Conservation (phyloP, 2,329 filamentous ascomycete species). For the Ascochyta fabae region DNA sequence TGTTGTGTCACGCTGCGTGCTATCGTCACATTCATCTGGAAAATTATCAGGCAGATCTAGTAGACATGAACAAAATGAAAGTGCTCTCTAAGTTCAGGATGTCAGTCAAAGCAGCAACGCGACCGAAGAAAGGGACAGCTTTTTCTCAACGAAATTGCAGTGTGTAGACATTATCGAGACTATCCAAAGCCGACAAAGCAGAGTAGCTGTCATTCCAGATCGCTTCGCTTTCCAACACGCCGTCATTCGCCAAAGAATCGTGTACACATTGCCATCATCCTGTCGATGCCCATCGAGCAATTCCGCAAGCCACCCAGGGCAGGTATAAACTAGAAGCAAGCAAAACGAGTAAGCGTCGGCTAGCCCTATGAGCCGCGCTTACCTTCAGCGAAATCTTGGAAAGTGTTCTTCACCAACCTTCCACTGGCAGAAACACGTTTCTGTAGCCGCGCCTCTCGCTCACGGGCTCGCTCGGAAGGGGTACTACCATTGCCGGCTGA, state of each 20-base stretch:
- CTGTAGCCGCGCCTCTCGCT: constrained; percentile 47
- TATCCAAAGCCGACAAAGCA: constrained; percentile 9
- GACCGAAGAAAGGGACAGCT: not conserved
- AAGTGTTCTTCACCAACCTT: constrained; percentile 48
- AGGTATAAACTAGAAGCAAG: constrained; percentile 44
- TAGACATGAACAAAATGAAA: not conserved
- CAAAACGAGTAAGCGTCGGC: constrained; percentile 38
- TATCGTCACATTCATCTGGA: not conserved
- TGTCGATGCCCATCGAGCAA: constrained; percentile 40
- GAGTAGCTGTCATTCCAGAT: constrained; percentile 5
- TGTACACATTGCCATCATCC: constrained; percentile 24
- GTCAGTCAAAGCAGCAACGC: not conserved
- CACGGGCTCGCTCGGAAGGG: constrained; percentile 46
- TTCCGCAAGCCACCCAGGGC: constrained; percentile 40
- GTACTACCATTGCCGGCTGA: constrained; percentile 49
- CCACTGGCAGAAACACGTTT: constrained; percentile 50
- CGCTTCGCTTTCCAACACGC: constrained; percentile 2
- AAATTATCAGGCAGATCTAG: not conserved
- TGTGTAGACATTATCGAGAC: constrained; percentile 13
- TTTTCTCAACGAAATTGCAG: not conserved
- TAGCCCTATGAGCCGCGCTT: constrained; percentile 42
- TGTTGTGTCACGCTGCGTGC: not conserved
- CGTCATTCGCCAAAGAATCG: not conserved
- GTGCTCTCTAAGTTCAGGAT: not conserved
- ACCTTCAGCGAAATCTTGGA: constrained; percentile 40